Base-by-base conservation (phyloP, 768 basidiomycete genomes). In the Russula dissimulans region DNA sequence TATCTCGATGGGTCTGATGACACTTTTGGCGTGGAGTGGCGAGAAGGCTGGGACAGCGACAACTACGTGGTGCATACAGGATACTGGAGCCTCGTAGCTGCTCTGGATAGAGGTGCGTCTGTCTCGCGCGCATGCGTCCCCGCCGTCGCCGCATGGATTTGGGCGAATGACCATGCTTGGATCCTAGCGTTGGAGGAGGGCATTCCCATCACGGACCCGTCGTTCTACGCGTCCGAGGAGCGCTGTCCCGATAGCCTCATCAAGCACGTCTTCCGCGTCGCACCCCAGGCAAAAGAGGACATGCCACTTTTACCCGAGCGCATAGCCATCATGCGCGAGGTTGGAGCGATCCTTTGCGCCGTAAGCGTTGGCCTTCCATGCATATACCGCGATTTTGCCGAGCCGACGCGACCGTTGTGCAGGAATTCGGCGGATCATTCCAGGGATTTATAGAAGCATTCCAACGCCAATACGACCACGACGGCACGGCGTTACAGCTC, bases 11-110 rank as follows among this genome's bases (percentile, higher is more conserved):
- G 82, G 0, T 71, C 65, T 5, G 65, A 75, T 4, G 83, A 80
- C 38, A 78, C 89, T 31, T 95, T 84, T 68, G 89, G 87, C 22
- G 84, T 95, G 3, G 78, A 85, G 66, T 94, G 91, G 91, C 77
- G 82, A 54, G 71, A 77, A 8, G 81, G 83, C 1, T 91, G 90
- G 88, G 73, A 72, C 14, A 74, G 72, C n/a, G 69, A 77, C 6
- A 71, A 73, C n/a, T 76, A 62, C 45, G 76, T 74, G 42, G 74
- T 86, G 26, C 85, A 82, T 71, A 91, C 88, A 0, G 92, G 92
- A 0, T 95, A 95, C 67, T 91, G 90, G 89, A 87, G 86, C 62
- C 75, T 95, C 5, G 82, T 92, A 9, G 91, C 93, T 36, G 83
- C 89, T 1, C 69, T 94, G n/a, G 82, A 93, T 69, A 76, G 86